Conservation (phyloP, 768 basidiomycete genomes). For the Erythrobasidium yunnanense region DNA sequence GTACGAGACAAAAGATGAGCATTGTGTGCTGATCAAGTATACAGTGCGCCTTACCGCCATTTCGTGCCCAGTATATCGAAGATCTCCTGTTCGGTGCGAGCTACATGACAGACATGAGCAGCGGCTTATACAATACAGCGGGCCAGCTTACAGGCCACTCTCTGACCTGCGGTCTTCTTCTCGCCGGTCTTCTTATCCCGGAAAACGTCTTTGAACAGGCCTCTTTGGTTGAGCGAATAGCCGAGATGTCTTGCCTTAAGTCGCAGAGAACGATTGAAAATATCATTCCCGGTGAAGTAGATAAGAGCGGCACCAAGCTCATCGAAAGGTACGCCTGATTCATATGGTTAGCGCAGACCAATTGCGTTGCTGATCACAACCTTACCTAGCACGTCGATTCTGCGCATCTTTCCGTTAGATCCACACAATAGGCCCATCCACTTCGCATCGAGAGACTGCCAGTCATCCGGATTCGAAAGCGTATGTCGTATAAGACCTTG, state of each 20-base stretch:
- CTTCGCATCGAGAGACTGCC: conserved; percentile 57
- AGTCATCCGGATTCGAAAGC: conserved; percentile 59
- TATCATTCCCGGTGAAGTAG: conserved; percentile 93
- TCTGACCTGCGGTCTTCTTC: conserved; percentile 44
- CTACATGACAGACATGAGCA: background rate
- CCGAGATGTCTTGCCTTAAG: conserved; percentile 69
- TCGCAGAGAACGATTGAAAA: conserved; percentile 82
- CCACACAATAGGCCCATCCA: conserved; percentile 62
- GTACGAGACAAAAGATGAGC: background rate
- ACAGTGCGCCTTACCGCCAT: conserved; percentile 10
- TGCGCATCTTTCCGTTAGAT: conserved; percentile 48
- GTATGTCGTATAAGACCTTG: conserved; percentile 67
- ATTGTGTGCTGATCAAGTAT: background rate
- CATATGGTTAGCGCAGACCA: conserved; percentile 43
- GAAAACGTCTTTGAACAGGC: conserved; percentile 61
- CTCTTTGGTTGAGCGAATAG: conserved; percentile 77
- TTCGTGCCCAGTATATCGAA: conserved; percentile 55
- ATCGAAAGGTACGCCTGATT: conserved; percentile 68
- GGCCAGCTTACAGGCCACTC: background rate
- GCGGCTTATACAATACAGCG: background rate
- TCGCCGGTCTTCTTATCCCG: conserved; percentile 57
- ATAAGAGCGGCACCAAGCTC: conserved; percentile 71
- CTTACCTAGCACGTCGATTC: conserved; percentile 50
- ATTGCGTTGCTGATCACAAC: background rate
- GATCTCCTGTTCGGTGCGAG: conserved; percentile 69